These are phyloP conservation scores for Fusarium graminum DNA, from an alignment of 2,329 filamentous ascomycete genomes.

Conservation along the genomic window DNA sequence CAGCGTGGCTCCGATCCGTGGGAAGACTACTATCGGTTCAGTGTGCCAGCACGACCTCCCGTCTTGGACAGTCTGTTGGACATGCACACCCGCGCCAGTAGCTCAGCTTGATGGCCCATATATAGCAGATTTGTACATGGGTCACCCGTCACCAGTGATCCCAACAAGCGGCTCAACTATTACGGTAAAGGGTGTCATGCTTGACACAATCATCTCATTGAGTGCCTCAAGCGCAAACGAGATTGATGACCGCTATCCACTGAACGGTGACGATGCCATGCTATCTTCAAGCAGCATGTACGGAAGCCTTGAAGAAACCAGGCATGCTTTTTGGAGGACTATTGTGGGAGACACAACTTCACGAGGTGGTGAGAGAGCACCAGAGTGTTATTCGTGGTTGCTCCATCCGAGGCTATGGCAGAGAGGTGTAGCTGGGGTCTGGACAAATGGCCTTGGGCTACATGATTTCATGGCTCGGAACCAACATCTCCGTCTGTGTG, in stretches of 20 bases:
- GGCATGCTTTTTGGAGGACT: not conserved
- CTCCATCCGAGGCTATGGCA: slow-evolving; percentile 1
- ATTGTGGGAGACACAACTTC: slow-evolving; percentile 9
- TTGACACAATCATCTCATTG: not conserved
- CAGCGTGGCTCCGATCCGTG: no score
- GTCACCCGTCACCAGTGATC: not conserved
- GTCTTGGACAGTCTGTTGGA: slow-evolving; percentile 15
- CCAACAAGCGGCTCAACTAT: not conserved
- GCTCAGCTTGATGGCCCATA: not conserved
- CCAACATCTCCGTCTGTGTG: not conserved
- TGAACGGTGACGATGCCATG: accelerated
- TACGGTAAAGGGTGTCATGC: not conserved
- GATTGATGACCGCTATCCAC: not conserved
- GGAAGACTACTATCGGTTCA: no score
- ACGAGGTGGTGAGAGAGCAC: not conserved
- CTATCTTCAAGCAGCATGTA: not conserved
- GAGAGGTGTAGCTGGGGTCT: not conserved
- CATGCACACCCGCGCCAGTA: slow-evolving; percentile 4
- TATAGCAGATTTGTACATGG: not conserved
- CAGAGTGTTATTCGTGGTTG: slow-evolving; percentile 1
- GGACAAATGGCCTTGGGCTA: slow-evolving; percentile 3
- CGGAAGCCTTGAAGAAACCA: not conserved
- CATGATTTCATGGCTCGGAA: slow-evolving; percentile 9
- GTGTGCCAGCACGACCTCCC: not conserved
- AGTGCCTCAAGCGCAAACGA: not conserved